Evolutionary conservation across 257 asterid genomes (phyloP), one percentile per base, ranked within the genome.

Genomic region (Rauvolfia tetraphylla): DNA sequence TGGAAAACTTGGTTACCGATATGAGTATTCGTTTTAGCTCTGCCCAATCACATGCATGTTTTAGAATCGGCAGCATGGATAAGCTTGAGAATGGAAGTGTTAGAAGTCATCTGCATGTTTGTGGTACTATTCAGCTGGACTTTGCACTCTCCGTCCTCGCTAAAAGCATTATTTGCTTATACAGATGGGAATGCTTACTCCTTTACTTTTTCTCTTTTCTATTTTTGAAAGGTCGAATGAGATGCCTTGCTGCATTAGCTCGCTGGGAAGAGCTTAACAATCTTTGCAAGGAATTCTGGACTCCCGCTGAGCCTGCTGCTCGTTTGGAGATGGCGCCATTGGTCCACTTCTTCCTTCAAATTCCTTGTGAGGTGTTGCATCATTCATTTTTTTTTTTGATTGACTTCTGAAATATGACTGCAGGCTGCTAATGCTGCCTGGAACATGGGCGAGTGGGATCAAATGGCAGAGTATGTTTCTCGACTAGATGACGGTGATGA

Each of bases 401-500:
- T 81, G 70, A 31, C 79, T 46, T 27, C 17, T 68, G 56, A 72
- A n/a, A 78, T 68, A 11, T 71, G 84, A 54, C 62, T 81, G 75
- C 83, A 95, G 99, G 99, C 99, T 88, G 98, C 99, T 77, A 79
- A 4, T 76, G 97, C 98, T 90, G 99, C 99, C 81, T 95, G 99
- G 99, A 93, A 95, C 94, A 95, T 95, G 99, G 97, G 98, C 63
- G 99, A 95, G 82, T 95, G 99, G 99, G 99, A 95, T 85, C 98
- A 95, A 87, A 95, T 95, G 99, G 88, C 96, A 56, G 99, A 95
- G 41, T 95, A 95, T 88, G 99, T 95, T 86, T 89, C 92, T 83
- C 90, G 95, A 72, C 85, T 93, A 84, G 99, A 95, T 87, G 99
- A 95, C 83, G 99, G 99, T 74, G 98, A 95, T 85, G 99, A 95